Evolutionary conservation across 495 filamentous ascomycete species (phyloP).

Genomic region (Penicillium arizonense): DNA sequence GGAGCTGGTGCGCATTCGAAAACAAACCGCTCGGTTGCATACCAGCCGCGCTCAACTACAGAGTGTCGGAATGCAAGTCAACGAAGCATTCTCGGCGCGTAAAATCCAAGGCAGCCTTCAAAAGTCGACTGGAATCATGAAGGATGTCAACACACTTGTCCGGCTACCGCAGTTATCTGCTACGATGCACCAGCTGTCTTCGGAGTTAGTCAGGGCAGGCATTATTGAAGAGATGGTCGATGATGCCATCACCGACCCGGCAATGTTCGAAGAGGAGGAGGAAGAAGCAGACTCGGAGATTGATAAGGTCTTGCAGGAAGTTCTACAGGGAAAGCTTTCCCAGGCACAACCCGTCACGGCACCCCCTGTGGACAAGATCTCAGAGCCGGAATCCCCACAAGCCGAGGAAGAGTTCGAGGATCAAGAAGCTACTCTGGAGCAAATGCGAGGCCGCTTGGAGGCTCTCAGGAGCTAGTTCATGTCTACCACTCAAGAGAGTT

Average conservation of each 20-base stretch:
- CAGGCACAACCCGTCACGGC: conserved; percentile 56
- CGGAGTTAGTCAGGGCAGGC: conserved; percentile 88
- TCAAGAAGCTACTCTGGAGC: conserved; percentile 79
- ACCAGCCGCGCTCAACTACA: conserved; percentile 90
- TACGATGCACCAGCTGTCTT: conserved; percentile 86
- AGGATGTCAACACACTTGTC: conserved; percentile 87
- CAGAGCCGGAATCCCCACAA: conserved; percentile 20
- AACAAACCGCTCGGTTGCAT: conserved; percentile 66
- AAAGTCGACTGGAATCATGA: conserved; percentile 89
- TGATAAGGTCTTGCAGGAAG: conserved; percentile 87
- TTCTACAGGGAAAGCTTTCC: conserved; percentile 77
- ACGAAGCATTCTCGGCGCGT: conserved; percentile 90
- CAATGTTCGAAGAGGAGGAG: conserved; percentile 73
- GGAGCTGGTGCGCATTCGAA: conserved; percentile 81
- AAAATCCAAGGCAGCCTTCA: conserved; percentile 94
- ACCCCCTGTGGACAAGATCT: conserved; percentile 54
- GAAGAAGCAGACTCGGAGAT: conserved; percentile 89
- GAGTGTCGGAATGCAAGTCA: conserved; percentile 96
- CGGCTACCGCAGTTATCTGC: conserved; percentile 80
- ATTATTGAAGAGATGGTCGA: conserved; percentile 98
- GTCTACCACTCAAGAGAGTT: neutral
- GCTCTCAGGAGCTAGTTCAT: conserved; percentile 76
- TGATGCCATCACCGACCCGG: conserved; percentile 74
- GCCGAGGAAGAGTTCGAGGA: conserved; percentile 74
- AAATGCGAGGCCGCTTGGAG: conserved; percentile 91